Conservation (phyloP, 768 basidiomycete genomes). For the Lyophyllum semitale region DNA sequence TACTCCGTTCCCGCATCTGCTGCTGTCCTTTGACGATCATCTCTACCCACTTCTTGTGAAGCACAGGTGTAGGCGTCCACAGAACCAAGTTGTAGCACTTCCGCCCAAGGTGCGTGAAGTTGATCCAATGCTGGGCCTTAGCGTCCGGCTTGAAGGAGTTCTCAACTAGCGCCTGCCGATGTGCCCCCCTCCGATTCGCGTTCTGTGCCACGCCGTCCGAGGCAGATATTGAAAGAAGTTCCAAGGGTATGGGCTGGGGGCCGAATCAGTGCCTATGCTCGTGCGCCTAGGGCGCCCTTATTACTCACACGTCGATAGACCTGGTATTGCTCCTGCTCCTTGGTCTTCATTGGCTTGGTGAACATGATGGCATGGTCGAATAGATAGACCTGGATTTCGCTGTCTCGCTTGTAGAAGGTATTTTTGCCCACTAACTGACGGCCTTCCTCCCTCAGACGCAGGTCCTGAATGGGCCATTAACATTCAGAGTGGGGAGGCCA, state of each 20-base stretch:
- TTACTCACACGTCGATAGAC: slow-evolving; percentile 86
- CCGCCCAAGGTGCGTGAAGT: slow-evolving; percentile 90
- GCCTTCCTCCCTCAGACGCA: slow-evolving; percentile 83
- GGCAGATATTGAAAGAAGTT: slow-evolving; percentile 81
- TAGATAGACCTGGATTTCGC: slow-evolving; percentile 90
- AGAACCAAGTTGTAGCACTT: slow-evolving; percentile 91
- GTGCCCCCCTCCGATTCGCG: slow-evolving; percentile 36
- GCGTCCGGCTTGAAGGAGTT: slow-evolving; percentile 55
- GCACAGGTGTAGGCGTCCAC: slow-evolving; percentile 84
- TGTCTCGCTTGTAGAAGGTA: slow-evolving; percentile 84
- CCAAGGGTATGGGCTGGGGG: slow-evolving; percentile 89
- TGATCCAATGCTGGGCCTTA: slow-evolving; percentile 90
- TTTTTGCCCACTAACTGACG: slow-evolving; percentile 94
- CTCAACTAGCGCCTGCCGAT: slow-evolving; percentile 47
- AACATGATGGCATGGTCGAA: slow-evolving; percentile 97
- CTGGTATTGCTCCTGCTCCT: slow-evolving; percentile 88
- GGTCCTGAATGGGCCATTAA: slow-evolving; percentile 52
- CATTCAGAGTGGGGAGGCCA: not conserved
- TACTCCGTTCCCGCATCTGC: slow-evolving; percentile 77
- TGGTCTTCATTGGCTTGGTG: slow-evolving; percentile 82
- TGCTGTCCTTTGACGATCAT: slow-evolving; percentile 89
- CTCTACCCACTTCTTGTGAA: slow-evolving; percentile 94
- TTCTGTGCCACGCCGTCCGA: slow-evolving; percentile 59
- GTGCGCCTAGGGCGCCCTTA: not conserved
- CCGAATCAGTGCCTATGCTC: not conserved